Conservation (phyloP, 768 basidiomycete genomes). For the Leccinum pellstonianum region DNA sequence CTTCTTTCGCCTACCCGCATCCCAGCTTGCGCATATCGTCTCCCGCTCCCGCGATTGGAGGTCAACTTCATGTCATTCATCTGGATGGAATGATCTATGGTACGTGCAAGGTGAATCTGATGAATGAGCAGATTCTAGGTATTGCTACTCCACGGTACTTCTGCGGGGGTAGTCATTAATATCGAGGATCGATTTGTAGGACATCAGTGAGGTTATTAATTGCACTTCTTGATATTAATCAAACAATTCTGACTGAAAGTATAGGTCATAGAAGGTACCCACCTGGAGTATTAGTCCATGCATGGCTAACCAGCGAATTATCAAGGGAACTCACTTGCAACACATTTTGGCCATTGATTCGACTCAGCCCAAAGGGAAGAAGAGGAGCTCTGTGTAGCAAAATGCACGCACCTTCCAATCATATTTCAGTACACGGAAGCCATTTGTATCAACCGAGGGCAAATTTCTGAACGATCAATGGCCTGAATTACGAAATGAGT, state of each 20-base stretch:
- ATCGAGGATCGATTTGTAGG: not conserved
- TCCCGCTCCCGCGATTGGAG: too few species aligned
- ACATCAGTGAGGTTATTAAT: not conserved
- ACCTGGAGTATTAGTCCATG: not conserved
- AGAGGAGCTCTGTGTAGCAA: not conserved
- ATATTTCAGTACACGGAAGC: not conserved
- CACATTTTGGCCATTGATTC: not conserved
- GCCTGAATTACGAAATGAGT: too few species aligned
- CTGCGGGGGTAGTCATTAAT: not conserved
- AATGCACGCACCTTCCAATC: not conserved
- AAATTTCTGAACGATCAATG: not conserved
- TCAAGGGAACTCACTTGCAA: not conserved
- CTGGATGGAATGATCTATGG: not conserved
- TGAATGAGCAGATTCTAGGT: not conserved
- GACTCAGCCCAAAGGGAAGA: not conserved
- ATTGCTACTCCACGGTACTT: not conserved
- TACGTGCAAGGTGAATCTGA: not conserved
- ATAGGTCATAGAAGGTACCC: not conserved
- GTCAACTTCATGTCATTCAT: too few species aligned
- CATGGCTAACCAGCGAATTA: not conserved
- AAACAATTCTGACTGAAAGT: not conserved
- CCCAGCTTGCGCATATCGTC: not conserved
- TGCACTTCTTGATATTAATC: not conserved
- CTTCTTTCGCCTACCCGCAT: slow-evolving; percentile 11
- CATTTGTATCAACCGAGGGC: not conserved